phyloP scores from a whole-genome alignment of 2,329 filamentous ascomycete genomes.

The Macrophomina pseudophaseolina region DNA sequence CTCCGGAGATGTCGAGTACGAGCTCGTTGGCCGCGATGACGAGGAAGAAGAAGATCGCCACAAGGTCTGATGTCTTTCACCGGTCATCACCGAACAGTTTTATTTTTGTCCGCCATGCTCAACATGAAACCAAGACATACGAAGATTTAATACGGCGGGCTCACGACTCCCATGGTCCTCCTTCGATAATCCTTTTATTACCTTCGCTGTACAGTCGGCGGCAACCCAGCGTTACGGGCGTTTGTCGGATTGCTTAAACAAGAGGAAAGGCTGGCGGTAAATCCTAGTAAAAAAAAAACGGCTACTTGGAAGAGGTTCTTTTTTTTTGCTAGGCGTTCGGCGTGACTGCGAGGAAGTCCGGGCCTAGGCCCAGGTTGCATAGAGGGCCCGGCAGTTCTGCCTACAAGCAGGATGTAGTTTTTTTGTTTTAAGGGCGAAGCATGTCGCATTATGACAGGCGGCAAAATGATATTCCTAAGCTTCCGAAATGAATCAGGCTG shows the following conservation, averaged over 20 bases:
- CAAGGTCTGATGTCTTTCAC: conserved; percentile 5
- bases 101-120: not conserved
- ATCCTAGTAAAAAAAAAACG: not conserved
- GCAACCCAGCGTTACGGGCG: conserved; percentile 2
- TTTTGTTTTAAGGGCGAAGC: not conserved
- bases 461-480: not conserved
- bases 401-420: not conserved
- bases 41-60: conserved; percentile 17
- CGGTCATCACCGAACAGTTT: not conserved
- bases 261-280: conserved; percentile 9
- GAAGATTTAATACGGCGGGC: conserved; percentile 6
- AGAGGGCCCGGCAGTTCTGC: not conserved
- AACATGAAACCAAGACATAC: conserved; percentile 1
- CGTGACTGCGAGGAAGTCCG: not conserved
- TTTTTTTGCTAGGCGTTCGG: not conserved
- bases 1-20: conserved; percentile 21
- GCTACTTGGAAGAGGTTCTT: not conserved
- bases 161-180: not conserved
- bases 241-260: conserved; percentile 9
- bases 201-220: conserved; percentile 18
- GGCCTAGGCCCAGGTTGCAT: not conserved
- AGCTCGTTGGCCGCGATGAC: conserved; percentile 8
- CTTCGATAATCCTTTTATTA: conserved; percentile 18
- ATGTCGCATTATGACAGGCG: not conserved
- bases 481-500: not conserved